Conservation (phyloP, 1,139 yeast species). For the Kodamaea derodonti region DNA sequence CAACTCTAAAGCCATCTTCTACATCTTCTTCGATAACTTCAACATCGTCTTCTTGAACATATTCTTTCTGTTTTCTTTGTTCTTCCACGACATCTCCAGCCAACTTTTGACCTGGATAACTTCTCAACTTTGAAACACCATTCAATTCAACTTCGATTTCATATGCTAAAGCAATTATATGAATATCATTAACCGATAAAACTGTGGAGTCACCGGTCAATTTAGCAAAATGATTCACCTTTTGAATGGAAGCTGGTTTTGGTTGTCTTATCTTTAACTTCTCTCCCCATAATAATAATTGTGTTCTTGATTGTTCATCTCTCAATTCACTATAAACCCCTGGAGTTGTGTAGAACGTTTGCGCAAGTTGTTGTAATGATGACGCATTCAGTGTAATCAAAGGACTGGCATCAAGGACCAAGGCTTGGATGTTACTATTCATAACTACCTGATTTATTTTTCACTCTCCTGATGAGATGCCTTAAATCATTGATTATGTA, state of each 20-base stretch:
- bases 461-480: too few relatives aligned
- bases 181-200: conserved; percentile 85
- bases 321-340: conserved; percentile 83
- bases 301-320: conserved; percentile 80
- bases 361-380: conserved; percentile 65
- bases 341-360: conserved; percentile 78
- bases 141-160: conserved; percentile 72
- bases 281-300: conserved; percentile 75
- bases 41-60: conserved; percentile 9
- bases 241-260: conserved; percentile 53
- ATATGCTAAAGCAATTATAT: conserved; percentile 84
- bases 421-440: conserved; percentile 35
- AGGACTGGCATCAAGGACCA: conserved; percentile 94
- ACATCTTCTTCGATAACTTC: conserved; percentile 8
- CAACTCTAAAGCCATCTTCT: conserved; percentile 8
- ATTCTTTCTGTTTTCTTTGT: conserved; percentile 10
- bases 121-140: conserved; percentile 69
- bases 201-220: conserved; percentile 90
- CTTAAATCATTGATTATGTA: too few relatives aligned
- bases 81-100: conserved; percentile 16
- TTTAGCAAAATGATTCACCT: conserved; percentile 72
- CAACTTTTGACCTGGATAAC: conserved; percentile 61
- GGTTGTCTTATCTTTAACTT: conserved; percentile 71
- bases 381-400: conserved; percentile 83
- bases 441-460: conserved; percentile 1